Evolutionary conservation across 2,329 filamentous ascomycete genomes (phyloP), one percentile per base, ranked within the genome.

Genomic region (Monilinia fructicola): DNA sequence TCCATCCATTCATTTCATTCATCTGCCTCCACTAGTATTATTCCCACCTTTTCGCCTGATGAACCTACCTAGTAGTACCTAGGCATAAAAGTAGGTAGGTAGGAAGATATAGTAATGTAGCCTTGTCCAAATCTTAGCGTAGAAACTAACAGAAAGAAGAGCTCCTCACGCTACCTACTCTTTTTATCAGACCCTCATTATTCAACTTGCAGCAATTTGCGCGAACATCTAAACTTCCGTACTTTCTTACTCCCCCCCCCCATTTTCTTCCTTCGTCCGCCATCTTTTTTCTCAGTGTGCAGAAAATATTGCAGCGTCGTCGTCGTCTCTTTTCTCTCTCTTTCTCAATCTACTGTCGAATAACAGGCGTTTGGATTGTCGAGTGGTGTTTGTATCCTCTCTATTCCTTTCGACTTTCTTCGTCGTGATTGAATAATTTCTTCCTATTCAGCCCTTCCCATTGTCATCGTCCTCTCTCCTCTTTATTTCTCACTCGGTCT

Each of bases 311-410:
- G 46, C 60, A 46, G 46, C 46, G 53, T 54, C 55, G 31, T 59
- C 55, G 52, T 65, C 62, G 42, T 64, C 54, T 58, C 53, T 65
- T 65, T 48, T 31, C n/a, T 56, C 55, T 65, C 55, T 60, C 44
- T 48, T 61, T 54, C 23, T 50, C 55, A 54, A 63, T 63, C 50
- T 63, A 54, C 50, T 63, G 48, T 63, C 60, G 48, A 42, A 64
- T 52, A 52, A 52, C 46, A 65, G 64, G 64, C 64, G 64, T 65
- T 70, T 70, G 73, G 73, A 73, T 73, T 72, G 72, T 69, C 71
- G 73, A 75, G 73, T 71, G 69, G 70, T 71, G 68, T 73, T 76
- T 73, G 64, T 67, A 68, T 73, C 74, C 71, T 68, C 70, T 73
- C 67, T 68, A 54, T 71, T 71, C 67, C 68, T 74, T 65, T 73